These are phyloP conservation scores for Dactylellina drechsleri DNA, from an alignment of 2,329 filamentous ascomycete genomes.

Conservation along the genomic window DNA sequence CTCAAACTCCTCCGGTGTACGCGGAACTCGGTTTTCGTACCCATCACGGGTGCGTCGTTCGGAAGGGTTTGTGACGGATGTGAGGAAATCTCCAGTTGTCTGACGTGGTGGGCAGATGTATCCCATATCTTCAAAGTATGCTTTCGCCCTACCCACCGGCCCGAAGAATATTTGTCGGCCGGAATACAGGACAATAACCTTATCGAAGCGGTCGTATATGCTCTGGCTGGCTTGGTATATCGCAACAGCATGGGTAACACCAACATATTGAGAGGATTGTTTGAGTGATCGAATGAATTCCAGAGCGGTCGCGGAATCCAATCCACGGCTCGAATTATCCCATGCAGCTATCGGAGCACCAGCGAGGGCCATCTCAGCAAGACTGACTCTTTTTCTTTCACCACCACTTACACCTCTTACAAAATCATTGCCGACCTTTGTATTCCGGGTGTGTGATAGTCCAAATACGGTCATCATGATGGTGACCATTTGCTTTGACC, in stretches of 20 bases:
- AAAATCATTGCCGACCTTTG: constrained; percentile 75
- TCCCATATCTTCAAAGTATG: constrained; percentile 75
- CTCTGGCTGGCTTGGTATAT: constrained; percentile 69
- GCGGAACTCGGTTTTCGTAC: constrained; percentile 71
- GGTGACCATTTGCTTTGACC: constrained; percentile 22
- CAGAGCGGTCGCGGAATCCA: constrained; percentile 69
- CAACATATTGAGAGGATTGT: constrained; percentile 61
- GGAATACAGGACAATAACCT: constrained; percentile 77
- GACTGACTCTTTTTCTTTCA: constrained; percentile 75
- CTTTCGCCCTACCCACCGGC: constrained; percentile 68
- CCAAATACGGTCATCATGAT: constrained; percentile 75
- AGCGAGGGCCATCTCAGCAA: constrained; percentile 72
- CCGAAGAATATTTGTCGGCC: constrained; percentile 82
- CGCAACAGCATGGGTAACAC: constrained; percentile 66
- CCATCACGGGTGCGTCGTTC: constrained; percentile 70
- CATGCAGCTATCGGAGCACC: constrained; percentile 68
- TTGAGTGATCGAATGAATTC: constrained; percentile 69
- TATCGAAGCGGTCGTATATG: constrained; percentile 75
- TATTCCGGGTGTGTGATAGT: constrained; percentile 74
- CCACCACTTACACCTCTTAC: constrained; percentile 75
- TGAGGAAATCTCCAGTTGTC: constrained; percentile 76
- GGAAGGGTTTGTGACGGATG: constrained; percentile 72
- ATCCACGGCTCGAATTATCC: constrained; percentile 67
- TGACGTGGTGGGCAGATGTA: constrained; percentile 75
- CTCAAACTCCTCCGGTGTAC: constrained; percentile 77